Percentiles rank a stretch among this genome's conserved stretches.
These are phyloP conservation scores for Leccinellum luteum DNA, from an alignment of 768 basidiomycete species.

Conservation along the genomic window DNA sequence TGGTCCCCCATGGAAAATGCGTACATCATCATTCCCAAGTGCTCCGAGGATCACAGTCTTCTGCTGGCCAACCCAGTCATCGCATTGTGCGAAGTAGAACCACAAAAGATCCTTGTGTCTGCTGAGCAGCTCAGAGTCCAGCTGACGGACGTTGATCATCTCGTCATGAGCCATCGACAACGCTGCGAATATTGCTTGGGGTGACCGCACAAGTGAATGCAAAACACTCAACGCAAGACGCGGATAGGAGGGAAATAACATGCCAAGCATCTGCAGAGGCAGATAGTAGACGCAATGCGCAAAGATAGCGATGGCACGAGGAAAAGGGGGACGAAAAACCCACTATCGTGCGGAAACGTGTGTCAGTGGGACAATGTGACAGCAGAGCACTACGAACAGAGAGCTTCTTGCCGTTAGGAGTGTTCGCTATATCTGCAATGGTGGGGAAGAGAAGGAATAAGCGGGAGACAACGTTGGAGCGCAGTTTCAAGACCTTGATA, in stretches of 20 bases:
- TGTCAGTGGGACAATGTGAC: neutral
- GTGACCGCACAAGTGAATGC: slow-evolving; percentile 48
- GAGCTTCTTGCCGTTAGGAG: slow-evolving; percentile 61
- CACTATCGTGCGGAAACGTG: slow-evolving; percentile 32
- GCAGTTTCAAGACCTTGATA: slow-evolving; percentile 49
- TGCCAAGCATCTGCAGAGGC: slow-evolving; percentile 42
- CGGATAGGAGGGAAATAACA: slow-evolving; percentile 53
- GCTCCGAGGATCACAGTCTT: slow-evolving; percentile 41
- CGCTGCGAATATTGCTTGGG: slow-evolving; percentile 48
- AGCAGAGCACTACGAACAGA: slow-evolving; percentile 42
- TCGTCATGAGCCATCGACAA: slow-evolving; percentile 67
- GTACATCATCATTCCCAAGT: slow-evolving; percentile 36
- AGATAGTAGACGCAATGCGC: slow-evolving; percentile 40
- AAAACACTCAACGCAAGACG: slow-evolving; percentile 44
- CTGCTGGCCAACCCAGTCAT: slow-evolving; percentile 70
- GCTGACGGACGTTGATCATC: slow-evolving; percentile 55
- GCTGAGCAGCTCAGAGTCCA: slow-evolving; percentile 48
- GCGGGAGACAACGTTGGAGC: slow-evolving; percentile 36
- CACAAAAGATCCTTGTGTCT: slow-evolving; percentile 39
- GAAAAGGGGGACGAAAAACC: slow-evolving; percentile 46
- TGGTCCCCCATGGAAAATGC: slow-evolving; percentile 43
- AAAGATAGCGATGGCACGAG: slow-evolving; percentile 42
- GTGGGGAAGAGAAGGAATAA: slow-evolving; percentile 71
- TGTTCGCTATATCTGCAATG: slow-evolving; percentile 56
- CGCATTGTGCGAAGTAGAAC: slow-evolving; percentile 59